Evolutionary conservation across 352 stramenopile genomes (phyloP).

Genomic region (Pythium pyrilobum): DNA sequence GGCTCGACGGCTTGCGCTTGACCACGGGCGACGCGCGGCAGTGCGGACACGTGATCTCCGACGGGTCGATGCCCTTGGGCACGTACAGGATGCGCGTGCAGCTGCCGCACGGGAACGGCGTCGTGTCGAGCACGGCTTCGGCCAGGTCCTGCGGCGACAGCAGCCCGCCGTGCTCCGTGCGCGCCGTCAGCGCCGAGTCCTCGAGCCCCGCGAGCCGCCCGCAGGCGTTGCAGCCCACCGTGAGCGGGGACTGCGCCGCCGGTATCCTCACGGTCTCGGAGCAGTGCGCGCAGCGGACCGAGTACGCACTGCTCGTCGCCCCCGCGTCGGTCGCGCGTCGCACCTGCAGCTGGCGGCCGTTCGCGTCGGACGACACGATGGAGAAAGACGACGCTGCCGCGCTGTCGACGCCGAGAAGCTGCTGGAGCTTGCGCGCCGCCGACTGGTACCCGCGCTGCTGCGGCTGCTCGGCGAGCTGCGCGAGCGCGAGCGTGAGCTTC

Average conservation of each 20-base stretch:
- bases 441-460: slow-evolving; percentile 39
- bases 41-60: slow-evolving; percentile 64
- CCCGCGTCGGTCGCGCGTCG: background rate
- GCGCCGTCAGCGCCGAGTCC: background rate
- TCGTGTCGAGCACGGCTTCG: background rate
- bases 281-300: slow-evolving; percentile 55
- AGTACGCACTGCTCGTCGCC: slow-evolving; percentile 14
- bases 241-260: slow-evolving; percentile 20
- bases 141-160: background rate
- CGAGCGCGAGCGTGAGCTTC: slow-evolving; percentile 34
- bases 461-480: slow-evolving; percentile 20
- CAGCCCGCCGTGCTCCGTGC: background rate
- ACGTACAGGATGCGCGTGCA: slow-evolving; percentile 45
- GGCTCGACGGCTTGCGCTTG: slow-evolving; percentile 6
- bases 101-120: slow-evolving; percentile 39
- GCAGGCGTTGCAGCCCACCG: slow-evolving; percentile 21
- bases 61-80: slow-evolving; percentile 29
- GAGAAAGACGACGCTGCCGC: no score
- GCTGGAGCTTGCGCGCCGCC: slow-evolving; percentile 29
- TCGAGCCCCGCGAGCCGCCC: background rate
- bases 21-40: slow-evolving; percentile 53
- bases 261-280: slow-evolving; percentile 43
- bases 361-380: no score
- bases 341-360: slow-evolving; percentile 3
- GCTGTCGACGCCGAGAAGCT: slow-evolving; percentile 43